Conservation (phyloP, 805 yeast species). For the Zygosaccharomyces kombuchaensis region DNA sequence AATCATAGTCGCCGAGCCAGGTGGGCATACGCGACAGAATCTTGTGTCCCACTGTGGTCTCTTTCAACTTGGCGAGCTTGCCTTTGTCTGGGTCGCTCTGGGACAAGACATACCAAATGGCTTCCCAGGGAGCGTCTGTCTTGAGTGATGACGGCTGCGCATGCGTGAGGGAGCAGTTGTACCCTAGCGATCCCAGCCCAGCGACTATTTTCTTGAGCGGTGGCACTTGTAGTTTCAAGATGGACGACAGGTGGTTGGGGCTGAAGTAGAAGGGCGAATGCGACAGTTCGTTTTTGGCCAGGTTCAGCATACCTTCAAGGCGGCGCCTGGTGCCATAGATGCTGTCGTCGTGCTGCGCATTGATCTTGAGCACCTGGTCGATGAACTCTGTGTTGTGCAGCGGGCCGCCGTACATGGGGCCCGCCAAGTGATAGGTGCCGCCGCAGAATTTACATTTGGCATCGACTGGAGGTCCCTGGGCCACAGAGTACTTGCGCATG, state of each 20-base stretch:
- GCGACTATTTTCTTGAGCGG: constrained; percentile 66
- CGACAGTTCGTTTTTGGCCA: constrained; percentile 68
- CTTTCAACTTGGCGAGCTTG: constrained; percentile 41
- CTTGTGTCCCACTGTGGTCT: constrained; percentile 55
- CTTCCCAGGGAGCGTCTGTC: constrained; percentile 84
- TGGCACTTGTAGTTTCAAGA: constrained; percentile 79
- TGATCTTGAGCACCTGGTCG: constrained; percentile 53
- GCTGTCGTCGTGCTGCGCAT: constrained; percentile 46
- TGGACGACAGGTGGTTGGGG: constrained; percentile 69
- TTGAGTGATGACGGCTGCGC: constrained; percentile 81
- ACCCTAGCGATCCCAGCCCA: constrained; percentile 83
- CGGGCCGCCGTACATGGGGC: constrained; percentile 93
- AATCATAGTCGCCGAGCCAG: constrained; percentile 19
- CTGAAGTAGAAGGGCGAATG: constrained; percentile 76
- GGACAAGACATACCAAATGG: constrained; percentile 66
- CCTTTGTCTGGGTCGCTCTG: constrained; percentile 51
- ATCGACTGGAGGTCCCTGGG: constrained; percentile 60
- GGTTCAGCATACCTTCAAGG: constrained; percentile 86
- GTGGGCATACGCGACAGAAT: constrained; percentile 42
- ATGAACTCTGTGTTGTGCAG: constrained; percentile 71
- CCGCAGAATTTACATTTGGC: constrained; percentile 65
- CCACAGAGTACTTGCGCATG: constrained; percentile 53
- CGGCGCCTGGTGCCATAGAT: constrained; percentile 77
- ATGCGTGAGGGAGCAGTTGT: constrained; percentile 79
- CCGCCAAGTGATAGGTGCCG: constrained; percentile 68